Conservation (phyloP, 164 flowering plant species). For the Piper longum region DNA sequence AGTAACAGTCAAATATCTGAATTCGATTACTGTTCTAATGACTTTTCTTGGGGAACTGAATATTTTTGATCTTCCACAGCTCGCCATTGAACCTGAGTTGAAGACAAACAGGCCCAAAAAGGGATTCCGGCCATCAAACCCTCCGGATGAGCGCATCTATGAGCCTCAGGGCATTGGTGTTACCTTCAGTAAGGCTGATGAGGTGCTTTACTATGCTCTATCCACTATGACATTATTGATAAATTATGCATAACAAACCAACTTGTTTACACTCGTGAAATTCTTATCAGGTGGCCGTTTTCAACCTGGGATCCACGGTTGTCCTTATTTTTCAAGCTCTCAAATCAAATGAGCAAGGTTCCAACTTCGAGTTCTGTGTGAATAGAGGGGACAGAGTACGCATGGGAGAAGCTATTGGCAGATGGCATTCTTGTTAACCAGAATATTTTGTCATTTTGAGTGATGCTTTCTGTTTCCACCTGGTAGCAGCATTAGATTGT, state of each 20-base stretch:
- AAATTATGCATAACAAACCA: background rate
- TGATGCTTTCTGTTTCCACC: background rate
- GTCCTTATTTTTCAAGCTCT: conserved; percentile 91
- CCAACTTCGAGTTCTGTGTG: conserved; percentile 52
- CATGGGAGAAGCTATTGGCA: conserved; percentile 68
- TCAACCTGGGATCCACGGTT: conserved; percentile 97
- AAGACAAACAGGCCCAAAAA: conserved; percentile 56
- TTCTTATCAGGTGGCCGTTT: conserved; percentile 58
- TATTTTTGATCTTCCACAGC: conserved; percentile 35
- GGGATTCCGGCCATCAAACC: conserved; percentile 40
- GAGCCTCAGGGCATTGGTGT: conserved; percentile 64
- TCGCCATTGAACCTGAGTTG: conserved; percentile 73
- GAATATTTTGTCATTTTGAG: background rate
- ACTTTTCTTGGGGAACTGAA: background rate
- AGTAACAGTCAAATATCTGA: background rate
- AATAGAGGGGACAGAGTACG: conserved; percentile 56
- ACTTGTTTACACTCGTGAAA: background rate
- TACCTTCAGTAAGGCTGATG: conserved; percentile 67
- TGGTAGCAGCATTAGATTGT: too few relatives aligned
- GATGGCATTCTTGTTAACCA: conserved; percentile 15
- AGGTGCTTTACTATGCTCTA: conserved; percentile 26
- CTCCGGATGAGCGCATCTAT: conserved; percentile 62
- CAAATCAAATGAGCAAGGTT: conserved; percentile 17
- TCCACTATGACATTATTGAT: background rate
- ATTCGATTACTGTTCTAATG: background rate